These are phyloP conservation scores for Venturia carpophila DNA, from an alignment of 2,329 filamentous ascomycete genomes.

Conservation along the genomic window DNA sequence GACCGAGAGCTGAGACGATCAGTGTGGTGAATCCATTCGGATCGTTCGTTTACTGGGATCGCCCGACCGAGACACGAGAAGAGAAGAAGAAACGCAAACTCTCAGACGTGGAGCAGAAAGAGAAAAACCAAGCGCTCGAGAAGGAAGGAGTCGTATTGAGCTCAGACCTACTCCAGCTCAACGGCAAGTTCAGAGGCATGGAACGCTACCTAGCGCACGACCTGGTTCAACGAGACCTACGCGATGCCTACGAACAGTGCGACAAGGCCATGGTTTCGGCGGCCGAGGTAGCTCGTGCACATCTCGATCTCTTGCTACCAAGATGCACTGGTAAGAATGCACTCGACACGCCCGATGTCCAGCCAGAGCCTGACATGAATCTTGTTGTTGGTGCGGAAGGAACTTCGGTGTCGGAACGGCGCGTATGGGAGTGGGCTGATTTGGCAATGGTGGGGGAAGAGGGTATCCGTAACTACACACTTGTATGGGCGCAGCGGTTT, in stretches of 20 bases:
- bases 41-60: background rate
- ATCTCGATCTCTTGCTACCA: background rate
- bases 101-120: background rate
- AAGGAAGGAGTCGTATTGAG: background rate
- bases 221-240: background rate
- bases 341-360: background rate
- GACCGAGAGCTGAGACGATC: background rate
- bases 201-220: background rate
- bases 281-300: background rate
- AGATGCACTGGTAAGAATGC: background rate
- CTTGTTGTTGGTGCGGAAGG: background rate
- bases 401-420: background rate
- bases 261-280: background rate
- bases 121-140: background rate
- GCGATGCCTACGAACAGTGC: background rate
- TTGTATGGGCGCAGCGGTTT: background rate
- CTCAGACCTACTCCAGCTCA: background rate
- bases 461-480: background rate
- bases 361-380: background rate
- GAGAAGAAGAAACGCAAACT: background rate
- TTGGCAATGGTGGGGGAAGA: background rate
- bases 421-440: background rate
- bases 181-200: background rate
- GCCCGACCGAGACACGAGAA: background rate
- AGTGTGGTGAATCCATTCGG: background rate